Base-by-base conservation (phyloP, 345 rosid genomes). In the Angophora floribunda region DNA sequence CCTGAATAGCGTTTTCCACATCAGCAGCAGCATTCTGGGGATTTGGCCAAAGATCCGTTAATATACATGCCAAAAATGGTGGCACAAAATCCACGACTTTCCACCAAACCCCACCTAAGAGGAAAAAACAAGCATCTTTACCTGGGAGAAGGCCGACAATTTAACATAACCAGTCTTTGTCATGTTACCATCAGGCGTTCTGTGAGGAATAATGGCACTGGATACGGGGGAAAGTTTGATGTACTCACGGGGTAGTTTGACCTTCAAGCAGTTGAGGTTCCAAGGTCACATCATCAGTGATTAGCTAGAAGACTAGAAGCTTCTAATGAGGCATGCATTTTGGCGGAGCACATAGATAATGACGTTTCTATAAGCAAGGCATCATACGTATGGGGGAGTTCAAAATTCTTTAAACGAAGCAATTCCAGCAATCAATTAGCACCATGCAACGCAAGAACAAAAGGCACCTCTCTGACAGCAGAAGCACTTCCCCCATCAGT, bases 71-170 rank as follows among this genome's bases (percentile, higher is more conserved):
- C 49, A 75, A 75, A 36, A 36, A 70, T 75, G 82, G 82, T 21
- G 10, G 82, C 49, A 36, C 49, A 75, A 17, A 75, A 75, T 5
- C 45, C 49, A 9, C 22, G 49, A 75, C 84, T 41, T 41, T 75
- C 84, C 26, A 75, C 84, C 49, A 36, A 75, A 75, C 49, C 82
- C 84, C 84, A 75, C 84, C 28, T 41, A 75, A 41, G 84, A 41
- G 28, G 10, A 32, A 10, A 75, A 75, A 75, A 41, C 47, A 10
- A 52, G 47, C n/a, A 32, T 52, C 84, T 41, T 47, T 89, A 97
- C 98, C 98, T 95, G 99, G 41, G 99, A 97, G 92, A 97, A 97
- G 41, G 95, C 90, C 63, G 91, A 88, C 88, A 97, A 92, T 91
- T 92, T 96, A 89, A 96, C 97, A 89, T 96, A 97, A 79, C 99